Evolutionary conservation across 2,329 filamentous ascomycete genomes (phyloP), one percentile per base, ranked within the genome.

Genomic region (Ceratocystis huliohia): DNA sequence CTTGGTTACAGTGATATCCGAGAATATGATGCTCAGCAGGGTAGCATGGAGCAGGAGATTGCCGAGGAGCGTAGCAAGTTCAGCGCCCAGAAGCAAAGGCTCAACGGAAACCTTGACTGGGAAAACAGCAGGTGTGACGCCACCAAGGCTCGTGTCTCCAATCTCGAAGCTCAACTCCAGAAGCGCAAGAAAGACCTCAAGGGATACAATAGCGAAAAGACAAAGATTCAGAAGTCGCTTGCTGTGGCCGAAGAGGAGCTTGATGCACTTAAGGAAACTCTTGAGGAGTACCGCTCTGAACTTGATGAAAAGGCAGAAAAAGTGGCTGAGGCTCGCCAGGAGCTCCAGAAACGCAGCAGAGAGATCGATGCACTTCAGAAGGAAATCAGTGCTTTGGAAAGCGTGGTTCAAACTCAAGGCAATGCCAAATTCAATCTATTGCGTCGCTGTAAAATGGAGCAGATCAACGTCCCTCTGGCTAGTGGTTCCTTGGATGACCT

Each of bases 21-120:
- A 67, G 89, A 91, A 67, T 99, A 97, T 72, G 91, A 97, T 74
- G 88, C 88, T 30, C 92, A 95, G 70, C 94, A 97, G 76, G 93
- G 94, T 62, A 91, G 88, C 53, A 79, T 96, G 62, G 92, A 97
- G 75, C 90, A 96, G 74, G 91, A 97, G 74, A 89, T 89, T 57
- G 87, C 87, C 0, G 87, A 94, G 75, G 92, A 92, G 78, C 90
- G 90, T 69, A 86, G 89, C 65, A 87, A 92, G 70, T 97, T 96
- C 71, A 88, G 88, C 66, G 86, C 88, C 3, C 94, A 99, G 74
- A 88, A 87, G 73, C 86, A 90, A 71, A 85, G 86, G 53, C 79
- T 96, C 37, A 82, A 88, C 69, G 83, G 78, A 71, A 80, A 79
- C 61, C 75, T 86, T 62, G 80, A 78, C 66, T 86, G 83, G 82